Evolutionary conservation across 176 grass and related monocot genomes (phyloP).

Genomic region (Musa acuminata): DNA sequence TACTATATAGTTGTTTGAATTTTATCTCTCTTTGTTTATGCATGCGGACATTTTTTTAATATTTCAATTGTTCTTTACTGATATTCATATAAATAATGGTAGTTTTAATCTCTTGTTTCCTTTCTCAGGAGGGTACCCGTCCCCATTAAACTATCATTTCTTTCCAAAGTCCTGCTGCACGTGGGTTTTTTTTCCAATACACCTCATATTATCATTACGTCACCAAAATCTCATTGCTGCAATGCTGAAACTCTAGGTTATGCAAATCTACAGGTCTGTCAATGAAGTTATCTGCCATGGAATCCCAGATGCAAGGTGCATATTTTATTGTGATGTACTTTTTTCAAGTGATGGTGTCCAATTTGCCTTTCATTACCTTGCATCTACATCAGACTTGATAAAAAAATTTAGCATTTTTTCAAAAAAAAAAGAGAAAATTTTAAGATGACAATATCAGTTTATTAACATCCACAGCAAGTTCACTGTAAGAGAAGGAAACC

Average conservation of each 20-base stretch:
- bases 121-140: constrained; percentile 86
- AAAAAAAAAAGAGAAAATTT: background rate
- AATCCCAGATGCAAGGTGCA: constrained; percentile 97
- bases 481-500: background rate
- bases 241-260: constrained; percentile 19
- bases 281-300: constrained; percentile 99
- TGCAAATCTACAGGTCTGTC: constrained; percentile 54
- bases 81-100: constrained; percentile 15
- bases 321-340: background rate
- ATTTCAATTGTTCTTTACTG: background rate
- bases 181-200: constrained; percentile 52
- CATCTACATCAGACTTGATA: background rate
- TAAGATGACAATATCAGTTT: background rate
- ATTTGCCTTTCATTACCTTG: background rate
- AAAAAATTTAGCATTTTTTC: background rate
- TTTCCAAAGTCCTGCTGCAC: constrained; percentile 99
- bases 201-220: constrained; percentile 4
- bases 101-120: constrained; percentile 20
- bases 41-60: background rate
- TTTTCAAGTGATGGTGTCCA: background rate
- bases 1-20: background rate
- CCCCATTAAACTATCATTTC: constrained; percentile 92
- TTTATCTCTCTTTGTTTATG: background rate
- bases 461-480: background rate
- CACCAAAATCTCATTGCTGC: constrained; percentile 3